A percentile compares a stretch with the other conserved stretches of the same genome.
These are phyloP conservation scores for Bacterosira constricta DNA, from an alignment of 108 stramenopile species.

Conservation along the genomic window DNA sequence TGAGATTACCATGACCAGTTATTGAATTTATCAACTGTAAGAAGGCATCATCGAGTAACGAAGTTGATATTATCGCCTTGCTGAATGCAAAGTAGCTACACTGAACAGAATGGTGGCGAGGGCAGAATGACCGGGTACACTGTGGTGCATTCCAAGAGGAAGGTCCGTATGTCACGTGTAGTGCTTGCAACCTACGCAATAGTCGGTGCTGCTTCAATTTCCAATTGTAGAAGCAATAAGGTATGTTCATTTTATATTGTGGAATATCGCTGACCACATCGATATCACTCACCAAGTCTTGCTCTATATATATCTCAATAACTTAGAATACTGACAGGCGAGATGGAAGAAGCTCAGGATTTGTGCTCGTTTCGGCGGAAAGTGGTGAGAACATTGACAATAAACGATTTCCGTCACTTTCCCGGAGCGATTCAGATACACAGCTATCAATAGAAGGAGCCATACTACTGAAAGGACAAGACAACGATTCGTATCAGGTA, in stretches of 20 bases:
- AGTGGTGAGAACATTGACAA: background rate
- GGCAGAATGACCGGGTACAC: background rate
- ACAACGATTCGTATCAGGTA: background rate
- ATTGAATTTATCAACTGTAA: background rate
- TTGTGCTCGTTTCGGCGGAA: background rate
- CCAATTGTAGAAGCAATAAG: background rate
- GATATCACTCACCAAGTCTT: too few relatives aligned
- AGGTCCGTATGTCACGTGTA: background rate
- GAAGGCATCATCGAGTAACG: background rate
- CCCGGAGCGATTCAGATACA: too few relatives aligned
- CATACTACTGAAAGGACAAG: background rate
- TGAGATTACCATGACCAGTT: too few relatives aligned
- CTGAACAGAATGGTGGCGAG: background rate
- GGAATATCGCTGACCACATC: too few relatives aligned
- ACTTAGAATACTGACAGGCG: background rate
- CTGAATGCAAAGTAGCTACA: background rate
- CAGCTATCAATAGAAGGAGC: background rate
- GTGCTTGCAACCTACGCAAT: background rate
- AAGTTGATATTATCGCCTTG: background rate
- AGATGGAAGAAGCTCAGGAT: background rate
- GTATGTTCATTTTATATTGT: too few relatives aligned
- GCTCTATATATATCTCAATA: background rate
- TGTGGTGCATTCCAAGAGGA: background rate
- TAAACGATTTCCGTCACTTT: background rate
- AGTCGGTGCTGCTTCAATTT: background rate